Base-by-base conservation (phyloP, 805 yeast species). In the Kurtzmaniella cleridarum region DNA sequence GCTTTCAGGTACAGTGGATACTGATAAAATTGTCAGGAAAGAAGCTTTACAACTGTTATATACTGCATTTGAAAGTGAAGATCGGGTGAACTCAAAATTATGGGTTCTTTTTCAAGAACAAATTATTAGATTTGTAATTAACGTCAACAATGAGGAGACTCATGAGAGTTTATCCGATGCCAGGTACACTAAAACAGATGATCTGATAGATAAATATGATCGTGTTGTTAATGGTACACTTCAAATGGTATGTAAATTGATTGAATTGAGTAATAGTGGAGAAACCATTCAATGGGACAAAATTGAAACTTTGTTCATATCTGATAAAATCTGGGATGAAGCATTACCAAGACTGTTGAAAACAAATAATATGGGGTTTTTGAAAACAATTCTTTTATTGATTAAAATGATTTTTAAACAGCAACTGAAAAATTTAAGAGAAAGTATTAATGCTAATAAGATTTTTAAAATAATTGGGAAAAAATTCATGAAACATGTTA, bases 91-190 rank as follows among this genome's bases (percentile, higher is more conserved):
- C 28, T 41, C 41, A 14, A 72, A 75, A 34, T 55, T 88, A 3
- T 81, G 90, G 83, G 62, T 61, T 17, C 57, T 81, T 0, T 84
- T 86, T 50, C 64, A 63, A 38, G 62, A 60, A 3, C 81, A 75
- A 38, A 71, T 86, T 11, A 47, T 84, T 13, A 75, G 75, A 35
- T 79, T 74, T 43, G 65, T 78, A 10, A 62, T 66, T 32, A 76
- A 79, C 27, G 66, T 76, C 0, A 50, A 86, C 7, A 57, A 72
- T 12, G 55, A 62, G 26, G 95, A 89, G 54, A 65, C 76, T 2
- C 71, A 71, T 3, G 78, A 74, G 12, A 73, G 88, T 0, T 57
- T 90, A 15, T 79, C 90, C 2, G 96, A 90, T 50, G 84, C 81
- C 51, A 67, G 95, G 40, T 79, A 76, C 48, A 73, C 79, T 14